Evolutionary conservation across 805 yeast species (phyloP).

Genomic region (Metschnikowia baotianmanensis): DNA sequence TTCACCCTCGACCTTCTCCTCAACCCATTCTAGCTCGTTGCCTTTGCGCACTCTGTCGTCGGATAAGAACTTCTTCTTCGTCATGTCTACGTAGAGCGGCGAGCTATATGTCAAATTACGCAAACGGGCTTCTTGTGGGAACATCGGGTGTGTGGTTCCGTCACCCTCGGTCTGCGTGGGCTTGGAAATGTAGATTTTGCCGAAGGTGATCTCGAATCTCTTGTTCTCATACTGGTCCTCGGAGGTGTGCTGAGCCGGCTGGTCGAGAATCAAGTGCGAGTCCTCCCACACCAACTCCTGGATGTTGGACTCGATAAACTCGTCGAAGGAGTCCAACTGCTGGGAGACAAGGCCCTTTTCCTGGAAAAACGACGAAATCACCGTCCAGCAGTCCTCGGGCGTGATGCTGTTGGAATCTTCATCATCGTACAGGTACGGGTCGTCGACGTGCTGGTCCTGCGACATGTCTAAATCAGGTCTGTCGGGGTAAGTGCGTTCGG

Average conservation of each 20-base stretch:
- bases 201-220: conserved; percentile 95
- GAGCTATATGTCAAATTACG: conserved; percentile 96
- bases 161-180: conserved; percentile 99
- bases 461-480: conserved; percentile 13
- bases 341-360: conserved; percentile 97
- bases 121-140: conserved; percentile 96
- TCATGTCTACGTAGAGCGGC: conserved; percentile 94
- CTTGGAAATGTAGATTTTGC: conserved; percentile 91
- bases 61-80: conserved; percentile 81
- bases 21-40: conserved; percentile 51
- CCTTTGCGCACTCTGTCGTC: conserved; percentile 60
- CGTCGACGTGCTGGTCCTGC: conserved; percentile 33
- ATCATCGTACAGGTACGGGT: conserved; percentile 67
- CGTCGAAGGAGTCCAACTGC: conserved; percentile 97
- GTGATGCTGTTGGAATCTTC: conserved; percentile 67
- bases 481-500: not conserved
- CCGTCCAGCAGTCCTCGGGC: conserved; percentile 99
- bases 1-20: conserved; percentile 51
- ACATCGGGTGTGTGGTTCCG: conserved; percentile 98
- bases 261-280: conserved; percentile 89
- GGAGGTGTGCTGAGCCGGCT: conserved; percentile 95
- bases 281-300: conserved; percentile 98
- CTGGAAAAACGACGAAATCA: conserved; percentile 91
- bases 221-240: conserved; percentile 87
- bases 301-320: conserved; percentile 92